Percentiles rank a stretch among this genome's conserved stretches.
Conservation (phyloP, 2,329 filamentous ascomycete genomes). For the Magnaporthiopsis incrustans region DNA sequence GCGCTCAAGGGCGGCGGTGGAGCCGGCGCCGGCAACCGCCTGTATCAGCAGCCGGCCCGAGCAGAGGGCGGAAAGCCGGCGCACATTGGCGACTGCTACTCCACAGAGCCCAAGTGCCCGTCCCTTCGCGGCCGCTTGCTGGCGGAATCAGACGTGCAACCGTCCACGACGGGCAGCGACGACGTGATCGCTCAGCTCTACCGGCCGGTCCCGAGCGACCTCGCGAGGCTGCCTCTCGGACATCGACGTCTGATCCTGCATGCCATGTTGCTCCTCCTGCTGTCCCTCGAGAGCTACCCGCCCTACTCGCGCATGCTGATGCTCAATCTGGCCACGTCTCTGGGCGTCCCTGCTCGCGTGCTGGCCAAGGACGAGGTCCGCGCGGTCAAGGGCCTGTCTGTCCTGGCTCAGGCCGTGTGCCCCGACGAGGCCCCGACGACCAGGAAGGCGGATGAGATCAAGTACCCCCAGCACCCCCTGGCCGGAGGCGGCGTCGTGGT, state of each 20-base stretch:
- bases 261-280: conserved; percentile 59
- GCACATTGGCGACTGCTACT: conserved; percentile 1
- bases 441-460: conserved; percentile 56
- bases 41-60: neutral
- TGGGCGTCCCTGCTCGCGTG: conserved; percentile 57
- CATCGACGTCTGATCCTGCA: conserved; percentile 64
- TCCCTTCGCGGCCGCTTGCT: neutral
- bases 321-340: conserved; percentile 59
- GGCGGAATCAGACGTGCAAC: conserved; percentile 1
- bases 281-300: conserved; percentile 72
- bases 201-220: conserved; percentile 50
- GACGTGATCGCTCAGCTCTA: conserved; percentile 42
- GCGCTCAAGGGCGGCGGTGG: conserved; percentile 6
- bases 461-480: conserved; percentile 49
- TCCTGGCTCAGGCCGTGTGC: conserved; percentile 60
- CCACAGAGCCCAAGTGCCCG: conserved; percentile 4
- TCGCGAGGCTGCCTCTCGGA: conserved; percentile 51
- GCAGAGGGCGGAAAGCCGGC: neutral
- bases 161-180: conserved; percentile 29
- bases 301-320: conserved; percentile 67
- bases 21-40: neutral
- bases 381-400: conserved; percentile 65
- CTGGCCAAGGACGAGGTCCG: conserved; percentile 67
- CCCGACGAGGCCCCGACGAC: conserved; percentile 53
- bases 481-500: conserved; percentile 23